Base-by-base conservation (phyloP, 371 early-diverging fungal genomes). In the Dentiscutata heterogama region DNA sequence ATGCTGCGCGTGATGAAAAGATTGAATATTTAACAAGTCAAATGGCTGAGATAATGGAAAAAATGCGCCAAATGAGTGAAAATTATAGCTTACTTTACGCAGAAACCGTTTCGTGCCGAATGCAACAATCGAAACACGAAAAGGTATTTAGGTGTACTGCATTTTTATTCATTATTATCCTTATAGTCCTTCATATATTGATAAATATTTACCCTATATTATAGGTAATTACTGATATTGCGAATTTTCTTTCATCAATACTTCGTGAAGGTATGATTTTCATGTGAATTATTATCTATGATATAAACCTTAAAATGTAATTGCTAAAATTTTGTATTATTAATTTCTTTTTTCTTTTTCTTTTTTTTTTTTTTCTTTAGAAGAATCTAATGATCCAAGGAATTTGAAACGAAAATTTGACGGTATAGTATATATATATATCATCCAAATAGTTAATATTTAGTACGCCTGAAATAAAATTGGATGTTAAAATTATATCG, bases 371-470 rank as follows among this genome's bases (percentile, higher is more conserved):
- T 16, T 18, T 50, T 51, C 29, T 22, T 20, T 35, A 67, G 79
- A 67, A 46, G 50, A 79, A 27, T n/a, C 16, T 29, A 42, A 64
- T 20, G 60, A 68, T 58, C 70, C 58, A 31, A 25, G 60, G 18
- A 80, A 29, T 53, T 51, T 68, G n/a, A 64, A 79, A 25, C 67
- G 80, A 71, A 80, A 80, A 80, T 80, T 80, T 71, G 80, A 80
- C 7, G 71, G 80, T 78, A 63, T 60, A 58, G n/a, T 50, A 50
- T 6, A 50, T 50, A 50, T 46, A 70, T 70, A 22, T 46, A 70
- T 4, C 42, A 39, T n/a, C n/a, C 8, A 25, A n/a, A 39, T 22
- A 13, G 10, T 65, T 18, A 65, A 31, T 29, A 22, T 65, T 65
- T 29, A 65, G 46, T 7, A 10, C 11, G 2, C 46, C 7, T 46